Evolutionary conservation across 1,284 basidiomycete species (phyloP).

Genomic region (Singerocomus inundabilis): DNA sequence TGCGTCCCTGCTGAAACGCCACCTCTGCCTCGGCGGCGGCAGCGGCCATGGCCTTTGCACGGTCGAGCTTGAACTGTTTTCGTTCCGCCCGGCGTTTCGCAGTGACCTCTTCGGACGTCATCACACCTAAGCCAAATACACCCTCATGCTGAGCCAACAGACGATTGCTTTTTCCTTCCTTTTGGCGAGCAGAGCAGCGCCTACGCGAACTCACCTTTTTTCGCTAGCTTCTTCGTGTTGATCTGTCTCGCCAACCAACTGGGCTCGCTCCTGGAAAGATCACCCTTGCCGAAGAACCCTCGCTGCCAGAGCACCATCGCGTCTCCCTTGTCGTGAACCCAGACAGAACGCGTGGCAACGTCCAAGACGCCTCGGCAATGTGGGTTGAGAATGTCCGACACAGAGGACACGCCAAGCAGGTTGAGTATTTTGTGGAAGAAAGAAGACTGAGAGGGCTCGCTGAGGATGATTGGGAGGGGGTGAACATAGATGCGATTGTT

Average conservation of each 20-base stretch:
- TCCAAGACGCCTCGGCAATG: conserved; percentile 74
- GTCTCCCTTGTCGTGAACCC: conserved; percentile 66
- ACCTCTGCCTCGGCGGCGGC: conserved; percentile 73
- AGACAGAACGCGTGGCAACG: conserved; percentile 71
- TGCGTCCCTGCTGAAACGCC: conserved; percentile 64
- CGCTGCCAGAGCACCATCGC: conserved; percentile 78
- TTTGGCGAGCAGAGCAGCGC: neutral
- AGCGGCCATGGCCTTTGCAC: conserved; percentile 74
- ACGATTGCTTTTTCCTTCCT: neutral
- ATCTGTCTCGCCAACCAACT: conserved; percentile 83
- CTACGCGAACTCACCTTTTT: conserved; percentile 48
- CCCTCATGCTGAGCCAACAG: neutral
- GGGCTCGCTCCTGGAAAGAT: conserved; percentile 90
- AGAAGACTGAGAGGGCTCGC: conserved; percentile 38
- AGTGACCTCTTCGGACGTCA: conserved; percentile 86
- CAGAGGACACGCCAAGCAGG: conserved; percentile 49
- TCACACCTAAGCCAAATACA: conserved; percentile 23
- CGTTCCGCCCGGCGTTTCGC: conserved; percentile 82
- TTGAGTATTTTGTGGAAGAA: conserved; percentile 46
- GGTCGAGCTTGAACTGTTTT: conserved; percentile 88
- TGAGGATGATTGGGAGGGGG: conserved; percentile 61
- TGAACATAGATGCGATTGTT: conserved; percentile 65
- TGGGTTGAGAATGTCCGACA: conserved; percentile 52
- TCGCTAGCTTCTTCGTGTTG: conserved; percentile 57
- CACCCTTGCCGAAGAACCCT: conserved; percentile 98